A percentile compares a stretch with the other conserved stretches of the same genome.
phyloP scores from a whole-genome alignment of 2,329 filamentous ascomycete genomes.

The Thermoascus crustaceus region DNA sequence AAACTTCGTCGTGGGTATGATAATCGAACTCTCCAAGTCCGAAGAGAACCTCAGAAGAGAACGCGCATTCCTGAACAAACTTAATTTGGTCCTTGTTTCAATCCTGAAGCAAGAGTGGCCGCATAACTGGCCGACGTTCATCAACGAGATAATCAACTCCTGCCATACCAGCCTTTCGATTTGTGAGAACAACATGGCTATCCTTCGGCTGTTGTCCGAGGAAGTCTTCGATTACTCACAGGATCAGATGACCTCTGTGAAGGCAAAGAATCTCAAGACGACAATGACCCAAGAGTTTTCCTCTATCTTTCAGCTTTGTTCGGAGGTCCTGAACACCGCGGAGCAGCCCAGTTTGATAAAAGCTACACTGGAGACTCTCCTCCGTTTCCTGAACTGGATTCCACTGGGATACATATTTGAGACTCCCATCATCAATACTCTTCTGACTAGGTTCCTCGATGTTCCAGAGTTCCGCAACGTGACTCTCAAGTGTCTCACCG shows the following conservation, averaged over 20 bases:
- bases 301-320: constrained; percentile 94
- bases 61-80: constrained; percentile 90
- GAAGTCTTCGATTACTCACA: constrained; percentile 99
- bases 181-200: constrained; percentile 99
- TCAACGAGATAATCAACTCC: constrained; percentile 97
- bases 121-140: constrained; percentile 99
- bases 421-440: constrained; percentile 88
- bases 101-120: constrained; percentile 99
- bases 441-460: constrained; percentile 86
- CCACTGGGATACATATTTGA: constrained; percentile 98
- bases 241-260: constrained; percentile 98
- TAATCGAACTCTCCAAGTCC: constrained; percentile 83
- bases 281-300: constrained; percentile 99
- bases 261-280: constrained; percentile 92
- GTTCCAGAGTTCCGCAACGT: constrained; percentile 94
- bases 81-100: constrained; percentile 93
- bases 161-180: constrained; percentile 93
- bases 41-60: constrained; percentile 80
- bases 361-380: constrained; percentile 89
- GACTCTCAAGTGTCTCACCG: constrained; percentile 91
- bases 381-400: constrained; percentile 99
- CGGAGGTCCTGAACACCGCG: constrained; percentile 85
- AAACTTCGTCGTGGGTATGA: constrained; percentile 98
- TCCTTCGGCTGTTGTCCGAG: constrained; percentile 87
- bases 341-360: constrained; percentile 84